Evolutionary conservation across 1,284 basidiomycete species (phyloP), one percentile per base, ranked within the genome.

Genomic region (Tremellales sp.): DNA sequence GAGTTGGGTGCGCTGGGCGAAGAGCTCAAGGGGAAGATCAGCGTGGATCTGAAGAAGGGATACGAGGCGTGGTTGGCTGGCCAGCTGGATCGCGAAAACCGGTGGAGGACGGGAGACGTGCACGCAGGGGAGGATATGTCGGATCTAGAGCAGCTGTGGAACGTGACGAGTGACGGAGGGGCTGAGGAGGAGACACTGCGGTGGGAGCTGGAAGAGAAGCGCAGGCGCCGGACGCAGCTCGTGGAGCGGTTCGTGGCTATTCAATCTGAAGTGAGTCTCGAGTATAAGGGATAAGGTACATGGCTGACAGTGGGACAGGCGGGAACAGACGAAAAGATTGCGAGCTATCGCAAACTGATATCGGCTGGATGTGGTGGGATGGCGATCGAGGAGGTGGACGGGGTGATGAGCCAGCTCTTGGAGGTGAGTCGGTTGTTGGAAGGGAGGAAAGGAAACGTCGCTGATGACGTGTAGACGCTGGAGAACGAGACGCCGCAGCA

Each of bases 51-150:
- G 69, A 79, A 86, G 39, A 66, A 85, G n/a, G 92, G 91, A 2
- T 94, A 85, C 82, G 87, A 92, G 65, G 85, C 85, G 60, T 97
- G 92, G 89, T 73, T 87, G n/a, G 81, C 82, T 56, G 85, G 86
- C 49, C 87, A 95, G 71, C 84, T 87, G 63, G 76, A 75, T 32
- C 78, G 90, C 22, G 88, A 92, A 71, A 79, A 76, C 50, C 40
- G 56, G 5, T 70, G 66, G 67, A 49, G 49, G n/a, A 43, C 45
- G 16, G 58, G 58, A 26, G 51, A 57, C 16, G 57, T 54, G 38
- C 47, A 47, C 2, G 16, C 25, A 22, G 66, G 60, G 18, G 68
- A 70, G 31, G 69, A 71, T 27, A 68, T 56, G 38, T 51, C 56
- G 10, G 70, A 73, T 52, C 43, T 75, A 16, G 44, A 63, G 18